Evolutionary conservation across 345 rosid genomes (phyloP).

Genomic region (Ceriops decandra): DNA sequence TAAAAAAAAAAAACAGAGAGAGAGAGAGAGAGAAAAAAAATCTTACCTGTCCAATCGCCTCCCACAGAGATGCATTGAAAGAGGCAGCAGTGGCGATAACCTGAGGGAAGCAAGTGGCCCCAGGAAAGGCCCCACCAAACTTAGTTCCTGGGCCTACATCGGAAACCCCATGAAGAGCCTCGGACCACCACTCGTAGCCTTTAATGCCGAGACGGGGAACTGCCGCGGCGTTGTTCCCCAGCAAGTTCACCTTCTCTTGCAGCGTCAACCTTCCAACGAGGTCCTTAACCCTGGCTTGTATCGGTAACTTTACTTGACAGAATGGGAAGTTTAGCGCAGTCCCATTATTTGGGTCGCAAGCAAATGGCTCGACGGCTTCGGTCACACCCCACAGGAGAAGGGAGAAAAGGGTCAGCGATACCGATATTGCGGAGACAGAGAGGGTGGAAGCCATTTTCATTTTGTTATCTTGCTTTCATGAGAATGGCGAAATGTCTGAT

Average conservation of each 20-base stretch:
- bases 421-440: no score
- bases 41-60: slow-evolving; percentile 30
- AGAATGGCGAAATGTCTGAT: no score
- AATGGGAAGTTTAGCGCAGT: slow-evolving; percentile 16
- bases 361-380: slow-evolving; percentile 13
- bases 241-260: slow-evolving; percentile 24
- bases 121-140: slow-evolving; percentile 27
- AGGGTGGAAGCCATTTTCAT: no score
- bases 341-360: slow-evolving; percentile 19
- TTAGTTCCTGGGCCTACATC: slow-evolving; percentile 32
- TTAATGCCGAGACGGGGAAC: slow-evolving; percentile 24
- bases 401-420: no score
- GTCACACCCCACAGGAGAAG: neutral
- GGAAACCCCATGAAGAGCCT: slow-evolving; percentile 34
- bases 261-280: slow-evolving; percentile 25
- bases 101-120: slow-evolving; percentile 32
- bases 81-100: slow-evolving; percentile 32
- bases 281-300: slow-evolving; percentile 22
- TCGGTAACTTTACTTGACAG: slow-evolving; percentile 25
- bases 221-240: slow-evolving; percentile 23
- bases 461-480: no score
- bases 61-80: slow-evolving; percentile 30
- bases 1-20: no score
- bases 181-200: slow-evolving; percentile 35
- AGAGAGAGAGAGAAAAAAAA: neutral